These are phyloP conservation scores for Epichloe sibirici DNA, from an alignment of 2,329 filamentous ascomycete species.

Conservation along the genomic window DNA sequence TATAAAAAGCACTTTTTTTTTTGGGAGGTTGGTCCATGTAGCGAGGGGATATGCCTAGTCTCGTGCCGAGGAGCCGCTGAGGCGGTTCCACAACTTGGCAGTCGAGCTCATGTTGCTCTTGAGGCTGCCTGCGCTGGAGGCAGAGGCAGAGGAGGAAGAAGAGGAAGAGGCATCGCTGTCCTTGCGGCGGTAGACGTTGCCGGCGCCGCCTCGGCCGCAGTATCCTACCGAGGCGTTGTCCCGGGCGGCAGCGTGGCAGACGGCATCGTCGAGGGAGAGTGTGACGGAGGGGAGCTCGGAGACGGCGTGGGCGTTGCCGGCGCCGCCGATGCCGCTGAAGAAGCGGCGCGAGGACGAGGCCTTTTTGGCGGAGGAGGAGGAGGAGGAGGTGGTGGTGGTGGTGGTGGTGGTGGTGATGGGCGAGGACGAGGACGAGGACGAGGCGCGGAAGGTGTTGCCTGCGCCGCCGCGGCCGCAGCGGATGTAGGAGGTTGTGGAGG, in stretches of 20 bases:
- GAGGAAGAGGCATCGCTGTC: constrained; percentile 18
- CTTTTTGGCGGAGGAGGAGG: constrained; percentile 22
- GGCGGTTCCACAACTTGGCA: constrained; percentile 21
- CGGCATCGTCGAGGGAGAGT: constrained; percentile 37
- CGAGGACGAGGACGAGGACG: constrained; percentile 16
- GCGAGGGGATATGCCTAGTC: constrained; percentile 10
- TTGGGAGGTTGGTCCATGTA: neutral
- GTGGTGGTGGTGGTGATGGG: too few species aligned
- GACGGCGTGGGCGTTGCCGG: constrained; percentile 46
- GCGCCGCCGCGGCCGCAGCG: constrained; percentile 44
- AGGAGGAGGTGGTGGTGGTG: too few species aligned
- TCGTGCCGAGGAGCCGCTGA: constrained; percentile 21
- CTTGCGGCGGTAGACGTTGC: constrained; percentile 46
- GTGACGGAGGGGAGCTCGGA: constrained; percentile 27
- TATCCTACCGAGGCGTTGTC: constrained; percentile 40
- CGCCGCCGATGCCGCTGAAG: constrained; percentile 54
- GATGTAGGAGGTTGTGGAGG: constrained; percentile 23
- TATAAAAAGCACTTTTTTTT: neutral
- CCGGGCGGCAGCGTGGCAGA: constrained; percentile 30
- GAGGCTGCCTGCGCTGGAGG: constrained; percentile 16
- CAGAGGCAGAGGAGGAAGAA: constrained; percentile 12
- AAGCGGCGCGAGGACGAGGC: constrained; percentile 34
- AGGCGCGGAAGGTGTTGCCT: constrained; percentile 41
- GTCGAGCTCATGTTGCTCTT: constrained; percentile 24
- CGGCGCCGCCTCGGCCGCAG: constrained; percentile 55